Evolutionary conservation across 345 rosid genomes (phyloP).

Genomic region (Erodium maritimum): DNA sequence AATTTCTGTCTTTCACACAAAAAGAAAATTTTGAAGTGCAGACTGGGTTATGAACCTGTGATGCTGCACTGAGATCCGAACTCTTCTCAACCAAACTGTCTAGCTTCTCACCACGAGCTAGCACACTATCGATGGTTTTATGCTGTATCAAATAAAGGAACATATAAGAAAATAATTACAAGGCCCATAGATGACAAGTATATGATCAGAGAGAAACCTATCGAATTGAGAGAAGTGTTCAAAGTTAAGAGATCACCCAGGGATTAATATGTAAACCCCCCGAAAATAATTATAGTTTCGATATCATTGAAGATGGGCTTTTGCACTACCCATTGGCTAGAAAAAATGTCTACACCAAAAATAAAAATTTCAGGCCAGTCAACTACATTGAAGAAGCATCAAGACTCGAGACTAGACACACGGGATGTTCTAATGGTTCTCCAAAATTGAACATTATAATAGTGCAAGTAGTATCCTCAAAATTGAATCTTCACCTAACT

Average conservation of each 20-base stretch:
- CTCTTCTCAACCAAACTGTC: constrained; percentile 98
- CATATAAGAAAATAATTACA: background rate
- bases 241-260: background rate
- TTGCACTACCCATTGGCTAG: too few relatives aligned
- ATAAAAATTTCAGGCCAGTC: too few relatives aligned
- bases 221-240: background rate
- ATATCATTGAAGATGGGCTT: too few relatives aligned
- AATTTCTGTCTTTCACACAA: background rate
- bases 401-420: too few relatives aligned
- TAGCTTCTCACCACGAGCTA: constrained; percentile 92
- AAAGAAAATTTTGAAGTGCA: background rate
- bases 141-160: constrained; percentile 39
- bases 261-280: background rate
- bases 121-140: constrained; percentile 95
- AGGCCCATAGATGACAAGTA: background rate
- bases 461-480: background rate
- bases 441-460: background rate
- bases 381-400: too few relatives aligned
- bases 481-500: background rate
- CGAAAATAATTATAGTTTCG: too few relatives aligned
- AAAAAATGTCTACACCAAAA: too few relatives aligned
- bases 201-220: background rate
- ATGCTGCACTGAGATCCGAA: constrained; percentile 90
- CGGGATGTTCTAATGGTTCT: background rate
- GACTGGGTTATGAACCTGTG: constrained; percentile 48